phyloP scores from a whole-genome alignment of 371 early-diverging fungal genomes.

The Mortierella sp. region DNA sequence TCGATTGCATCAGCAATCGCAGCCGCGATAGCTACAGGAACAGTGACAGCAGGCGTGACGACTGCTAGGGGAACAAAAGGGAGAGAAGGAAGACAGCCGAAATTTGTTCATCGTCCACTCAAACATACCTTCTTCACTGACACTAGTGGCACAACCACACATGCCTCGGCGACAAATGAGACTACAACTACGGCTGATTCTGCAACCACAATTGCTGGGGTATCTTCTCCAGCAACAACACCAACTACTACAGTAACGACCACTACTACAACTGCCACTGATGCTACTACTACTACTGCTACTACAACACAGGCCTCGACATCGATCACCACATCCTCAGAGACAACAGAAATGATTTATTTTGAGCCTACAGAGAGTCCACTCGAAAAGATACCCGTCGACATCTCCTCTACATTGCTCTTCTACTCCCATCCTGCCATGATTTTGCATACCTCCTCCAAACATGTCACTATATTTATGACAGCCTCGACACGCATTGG shows the following conservation, averaged over 20 bases:
- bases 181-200: no score
- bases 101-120: not conserved
- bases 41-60: not conserved
- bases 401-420: not conserved
- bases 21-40: not conserved
- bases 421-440: not conserved
- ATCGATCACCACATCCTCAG: no score
- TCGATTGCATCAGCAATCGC: not conserved
- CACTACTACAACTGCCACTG: not conserved
- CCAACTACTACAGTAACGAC: not conserved
- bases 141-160: no score
- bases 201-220: no score
- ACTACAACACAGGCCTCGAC: no score
- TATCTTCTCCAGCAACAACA: no score
- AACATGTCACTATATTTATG: not conserved
- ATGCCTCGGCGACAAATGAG: no score
- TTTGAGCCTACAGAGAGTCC: no score
- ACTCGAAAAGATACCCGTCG: not conserved
- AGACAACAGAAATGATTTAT: not conserved
- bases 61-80: not conserved
- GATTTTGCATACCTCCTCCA: not conserved
- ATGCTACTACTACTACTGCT: no score
- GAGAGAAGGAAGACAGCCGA: not conserved
- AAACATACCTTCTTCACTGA: not conserved
- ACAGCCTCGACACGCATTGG: slow-evolving; percentile 1